Conservation (phyloP, 345 rosid species). For the Hirschfeldia incana region DNA sequence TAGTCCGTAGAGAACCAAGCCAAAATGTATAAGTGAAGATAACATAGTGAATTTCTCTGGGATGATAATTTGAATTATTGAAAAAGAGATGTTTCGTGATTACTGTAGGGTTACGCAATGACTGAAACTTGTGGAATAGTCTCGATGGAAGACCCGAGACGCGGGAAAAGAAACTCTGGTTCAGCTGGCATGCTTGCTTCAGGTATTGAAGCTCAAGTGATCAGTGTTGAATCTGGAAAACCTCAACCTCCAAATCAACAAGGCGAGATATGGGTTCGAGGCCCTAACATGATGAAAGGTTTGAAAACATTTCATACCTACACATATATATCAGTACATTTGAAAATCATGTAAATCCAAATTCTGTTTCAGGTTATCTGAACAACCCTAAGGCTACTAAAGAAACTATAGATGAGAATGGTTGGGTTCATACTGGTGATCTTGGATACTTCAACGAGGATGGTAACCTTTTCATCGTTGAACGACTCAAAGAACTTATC, state of each 20-base stretch:
- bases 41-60: not conserved
- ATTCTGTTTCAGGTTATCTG: conserved; percentile 61
- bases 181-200: conserved; percentile 71
- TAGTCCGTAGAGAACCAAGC: not conserved
- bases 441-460: conserved; percentile 83
- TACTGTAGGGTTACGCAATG: conserved; percentile 85
- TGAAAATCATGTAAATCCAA: not conserved
- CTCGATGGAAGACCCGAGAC: conserved; percentile 55
- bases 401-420: conserved; percentile 61
- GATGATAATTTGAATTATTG: not conserved
- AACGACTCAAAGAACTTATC: conserved; percentile 89
- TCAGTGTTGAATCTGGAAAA: conserved; percentile 56
- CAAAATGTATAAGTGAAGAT: not conserved
- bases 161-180: conserved; percentile 57
- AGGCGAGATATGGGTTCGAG: conserved; percentile 92
- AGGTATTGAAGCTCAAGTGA: conserved; percentile 73
- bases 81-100: conserved; percentile 8
- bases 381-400: conserved; percentile 76
- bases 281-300: conserved; percentile 95
- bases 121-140: conserved; percentile 76
- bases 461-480: conserved; percentile 73
- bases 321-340: not conserved
- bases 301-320: not conserved
- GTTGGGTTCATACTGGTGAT: conserved; percentile 94
- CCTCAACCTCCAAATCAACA: conserved; percentile 73